These are phyloP conservation scores for Botrytis squamosa DNA, from an alignment of 2,329 filamentous ascomycete species.

Conservation along the genomic window DNA sequence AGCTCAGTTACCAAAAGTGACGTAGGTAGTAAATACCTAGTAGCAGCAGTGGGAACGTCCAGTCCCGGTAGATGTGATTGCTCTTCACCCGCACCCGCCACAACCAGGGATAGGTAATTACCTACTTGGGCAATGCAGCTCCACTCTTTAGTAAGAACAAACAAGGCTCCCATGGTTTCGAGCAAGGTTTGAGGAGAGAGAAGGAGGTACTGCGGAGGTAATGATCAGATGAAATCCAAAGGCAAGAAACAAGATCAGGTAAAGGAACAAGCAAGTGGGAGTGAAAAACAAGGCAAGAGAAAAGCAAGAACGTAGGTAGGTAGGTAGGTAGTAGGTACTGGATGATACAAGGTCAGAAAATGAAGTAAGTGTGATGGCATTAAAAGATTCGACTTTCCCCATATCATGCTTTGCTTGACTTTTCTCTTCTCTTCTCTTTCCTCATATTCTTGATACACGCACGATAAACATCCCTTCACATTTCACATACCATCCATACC, in stretches of 20 bases:
- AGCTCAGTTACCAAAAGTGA: neutral
- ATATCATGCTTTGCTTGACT: too few relatives aligned
- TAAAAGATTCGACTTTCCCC: neutral
- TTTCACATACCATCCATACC: neutral
- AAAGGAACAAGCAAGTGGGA: too few relatives aligned
- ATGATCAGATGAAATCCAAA: neutral
- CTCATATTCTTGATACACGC: neutral
- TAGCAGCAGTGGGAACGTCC: too few relatives aligned
- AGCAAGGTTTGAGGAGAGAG: neutral
- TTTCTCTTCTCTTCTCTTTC: neutral
- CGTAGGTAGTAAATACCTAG: neutral
- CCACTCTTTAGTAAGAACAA: neutral
- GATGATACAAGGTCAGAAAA: neutral
- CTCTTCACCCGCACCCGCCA: neutral
- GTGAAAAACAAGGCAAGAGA: constrained; percentile 4
- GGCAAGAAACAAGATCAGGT: neutral
- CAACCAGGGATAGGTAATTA: neutral
- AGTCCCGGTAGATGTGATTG: neutral
- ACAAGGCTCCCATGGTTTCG: neutral
- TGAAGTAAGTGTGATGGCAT: neutral
- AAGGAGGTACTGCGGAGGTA: neutral
- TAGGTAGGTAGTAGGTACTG: too few relatives aligned
- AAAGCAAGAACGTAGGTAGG: neutral
- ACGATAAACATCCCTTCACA: neutral
- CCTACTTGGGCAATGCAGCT: neutral